phyloP scores from a whole-genome alignment of 192 early-diverging fungal genomes.

The Coemansia sp. region DNA sequence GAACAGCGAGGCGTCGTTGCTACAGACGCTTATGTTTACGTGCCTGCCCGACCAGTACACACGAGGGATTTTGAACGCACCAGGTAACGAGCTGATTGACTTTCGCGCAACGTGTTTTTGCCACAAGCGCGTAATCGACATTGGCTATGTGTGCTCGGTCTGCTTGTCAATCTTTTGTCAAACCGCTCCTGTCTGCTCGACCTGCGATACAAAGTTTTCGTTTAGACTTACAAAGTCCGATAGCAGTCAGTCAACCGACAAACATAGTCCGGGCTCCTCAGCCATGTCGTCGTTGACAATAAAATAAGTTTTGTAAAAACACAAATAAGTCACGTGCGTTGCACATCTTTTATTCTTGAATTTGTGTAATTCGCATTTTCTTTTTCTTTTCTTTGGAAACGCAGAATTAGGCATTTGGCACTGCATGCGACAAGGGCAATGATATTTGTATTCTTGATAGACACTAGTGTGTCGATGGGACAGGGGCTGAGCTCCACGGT shows the following conservation, averaged over 20 bases:
- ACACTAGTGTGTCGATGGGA: slow-evolving; percentile 84
- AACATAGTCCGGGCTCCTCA: not conserved
- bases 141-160: slow-evolving; percentile 98
- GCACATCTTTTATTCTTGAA: not conserved
- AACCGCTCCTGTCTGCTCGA: slow-evolving; percentile 73
- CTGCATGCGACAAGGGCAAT: slow-evolving; percentile 16
- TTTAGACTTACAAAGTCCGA: slow-evolving; percentile 48
- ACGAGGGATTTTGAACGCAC: slow-evolving; percentile 69
- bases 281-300: slow-evolving; percentile 14
- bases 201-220: slow-evolving; percentile 74
- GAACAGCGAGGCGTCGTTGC: slow-evolving; percentile 60
- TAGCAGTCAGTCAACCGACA: slow-evolving; percentile 16
- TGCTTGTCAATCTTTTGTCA: slow-evolving; percentile 89
- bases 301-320: not conserved
- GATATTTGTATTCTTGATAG: slow-evolving; percentile 75
- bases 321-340: not conserved
- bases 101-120: slow-evolving; percentile 97
- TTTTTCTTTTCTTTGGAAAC: not conserved
- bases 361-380: not conserved
- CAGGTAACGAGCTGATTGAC: slow-evolving; percentile 79
- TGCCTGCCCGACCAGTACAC: slow-evolving; percentile 75
- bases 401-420: not conserved
- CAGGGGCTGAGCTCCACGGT: slow-evolving; percentile 32
- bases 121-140: slow-evolving; percentile 88
- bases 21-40: slow-evolving; percentile 85